Conservation (phyloP, 2,329 filamentous ascomycete species). For the Monosporascus sp. region DNA sequence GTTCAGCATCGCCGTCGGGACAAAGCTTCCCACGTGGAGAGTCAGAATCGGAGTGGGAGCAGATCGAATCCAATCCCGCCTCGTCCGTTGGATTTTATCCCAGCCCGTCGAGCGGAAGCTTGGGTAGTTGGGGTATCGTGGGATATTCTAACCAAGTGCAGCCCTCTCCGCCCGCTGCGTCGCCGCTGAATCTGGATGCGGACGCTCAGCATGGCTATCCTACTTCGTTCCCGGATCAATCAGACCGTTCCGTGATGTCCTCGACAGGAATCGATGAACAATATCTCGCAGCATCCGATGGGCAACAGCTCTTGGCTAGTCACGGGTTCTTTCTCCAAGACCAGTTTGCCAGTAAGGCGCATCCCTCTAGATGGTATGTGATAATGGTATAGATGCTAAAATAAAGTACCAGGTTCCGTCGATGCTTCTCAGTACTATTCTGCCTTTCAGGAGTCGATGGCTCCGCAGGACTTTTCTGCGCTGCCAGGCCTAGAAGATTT, state of each 20-base stretch:
- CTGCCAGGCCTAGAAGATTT: slow-evolving; percentile 24
- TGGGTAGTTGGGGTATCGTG: slow-evolving; percentile 45
- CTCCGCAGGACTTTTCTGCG: slow-evolving; percentile 2
- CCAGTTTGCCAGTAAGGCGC: slow-evolving; percentile 26
- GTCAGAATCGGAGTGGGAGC: slow-evolving; percentile 27
- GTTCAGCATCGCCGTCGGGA: slow-evolving; percentile 24
- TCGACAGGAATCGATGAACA: slow-evolving; percentile 21
- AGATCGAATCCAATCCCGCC: slow-evolving; percentile 23
- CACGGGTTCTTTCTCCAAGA: slow-evolving; percentile 35
- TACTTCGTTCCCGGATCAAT: slow-evolving; percentile 27
- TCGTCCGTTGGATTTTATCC: slow-evolving; percentile 37
- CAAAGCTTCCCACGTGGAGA: slow-evolving; percentile 21
- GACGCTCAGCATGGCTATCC: slow-evolving; percentile 30
- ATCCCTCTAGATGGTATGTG: not conserved
- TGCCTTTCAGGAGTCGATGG: slow-evolving; percentile 24
- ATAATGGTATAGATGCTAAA: slow-evolving; percentile 6
- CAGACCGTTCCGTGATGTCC: slow-evolving; percentile 25
- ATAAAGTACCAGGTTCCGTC: not conserved
- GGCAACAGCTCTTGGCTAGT: slow-evolving; percentile 29
- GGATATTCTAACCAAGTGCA: slow-evolving; percentile 29
- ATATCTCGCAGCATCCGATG: slow-evolving; percentile 23
- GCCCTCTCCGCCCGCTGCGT: slow-evolving; percentile 31
- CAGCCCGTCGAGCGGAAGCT: slow-evolving; percentile 45
- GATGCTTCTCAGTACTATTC: slow-evolving; percentile 19
- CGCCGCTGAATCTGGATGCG: slow-evolving; percentile 37